Conservation (phyloP, 108 stramenopile genomes). For the Cyclotella distinguenda region DNA sequence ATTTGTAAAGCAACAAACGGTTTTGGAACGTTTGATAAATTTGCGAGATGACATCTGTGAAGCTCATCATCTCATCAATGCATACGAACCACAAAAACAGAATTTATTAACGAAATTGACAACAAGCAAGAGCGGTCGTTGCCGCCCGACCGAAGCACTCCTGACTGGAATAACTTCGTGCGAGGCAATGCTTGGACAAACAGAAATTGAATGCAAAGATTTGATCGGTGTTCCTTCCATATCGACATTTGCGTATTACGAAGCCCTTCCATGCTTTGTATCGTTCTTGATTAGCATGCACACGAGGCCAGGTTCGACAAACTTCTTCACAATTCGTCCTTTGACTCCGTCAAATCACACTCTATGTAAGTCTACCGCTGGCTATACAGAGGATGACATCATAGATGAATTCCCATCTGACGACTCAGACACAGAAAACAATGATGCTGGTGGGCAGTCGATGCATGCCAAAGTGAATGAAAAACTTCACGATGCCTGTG, state of each 20-base stretch:
- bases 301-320: constrained; percentile 50
- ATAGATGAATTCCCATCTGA: constrained; percentile 18
- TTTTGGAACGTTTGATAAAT: constrained; percentile 22
- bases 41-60: constrained; percentile 45
- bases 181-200: constrained; percentile 13
- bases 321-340: constrained; percentile 15
- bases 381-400: constrained; percentile 27
- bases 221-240: constrained; percentile 3
- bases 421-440: constrained; percentile 37
- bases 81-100: constrained; percentile 9
- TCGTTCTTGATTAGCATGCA: constrained; percentile 57
- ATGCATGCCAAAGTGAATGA: constrained; percentile 28
- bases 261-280: constrained; percentile 55
- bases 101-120: constrained; percentile 10
- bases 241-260: constrained; percentile 43
- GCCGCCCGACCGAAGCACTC: constrained; percentile 52
- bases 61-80: constrained; percentile 26
- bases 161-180: constrained; percentile 11
- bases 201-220: constrained; percentile 8
- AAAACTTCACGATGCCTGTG: constrained; percentile 60
- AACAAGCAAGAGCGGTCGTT: constrained; percentile 6
- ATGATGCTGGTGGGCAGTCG: constrained; percentile 19
- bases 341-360: constrained; percentile 18
- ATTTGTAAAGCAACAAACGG: constrained; percentile 3
- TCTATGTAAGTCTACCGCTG: constrained; percentile 19